Base-by-base conservation (phyloP, 2,329 filamentous ascomycete species). In the Aspergillus udagawae region DNA sequence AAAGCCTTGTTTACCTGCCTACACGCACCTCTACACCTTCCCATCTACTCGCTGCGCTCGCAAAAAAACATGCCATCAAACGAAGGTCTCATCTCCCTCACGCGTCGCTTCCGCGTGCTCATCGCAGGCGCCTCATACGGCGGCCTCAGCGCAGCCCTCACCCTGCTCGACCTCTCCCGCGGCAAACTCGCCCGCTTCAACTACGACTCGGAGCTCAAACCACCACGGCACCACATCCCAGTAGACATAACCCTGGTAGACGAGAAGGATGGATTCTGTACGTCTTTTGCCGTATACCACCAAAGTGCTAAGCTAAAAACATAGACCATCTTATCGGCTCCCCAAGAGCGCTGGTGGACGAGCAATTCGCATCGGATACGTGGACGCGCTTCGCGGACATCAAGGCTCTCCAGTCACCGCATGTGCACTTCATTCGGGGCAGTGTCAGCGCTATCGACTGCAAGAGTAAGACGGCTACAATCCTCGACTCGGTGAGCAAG, bases 221-320 rank as follows among this genome's bases (percentile, higher is more conserved):
- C 64, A 41, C 59, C 59, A 54, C 55, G 59, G 21, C 76, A 78
- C 48, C 78, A 77, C 25, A 77, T 87, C 48, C 79, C 83, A 1
- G 73, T 90, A 14, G 82, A 91, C 41, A 86, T 92, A 52, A 91
- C 87, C 23, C 81, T 92, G 23, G 85, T 90, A 25, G 89, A 92
- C 65, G 88, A 92, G 72, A 79, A 88, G n/a, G 89, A 92, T 77
- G 90, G 90, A n/a, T 92, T 86, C 71, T 92, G 89, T 92, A 78
- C 21, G 63, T 42, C 27, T 7, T 50, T 21, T 21, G 9, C 27
- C n/a, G 14, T 14, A 21, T 21, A 4, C 8, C 4, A 27, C 0
- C 14, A 25, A 27, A 27, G 29, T 20, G 6, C 55, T 52, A 41
- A 60, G 10, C 28, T 29, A 29, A 29, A 10, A 4, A 2, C 3